Percentiles rank a stretch among this genome's conserved stretches.
These are phyloP conservation scores for Aspergillus carbonarius DNA, from an alignment of 2,329 filamentous ascomycete genomes.

Conservation along the genomic window DNA sequence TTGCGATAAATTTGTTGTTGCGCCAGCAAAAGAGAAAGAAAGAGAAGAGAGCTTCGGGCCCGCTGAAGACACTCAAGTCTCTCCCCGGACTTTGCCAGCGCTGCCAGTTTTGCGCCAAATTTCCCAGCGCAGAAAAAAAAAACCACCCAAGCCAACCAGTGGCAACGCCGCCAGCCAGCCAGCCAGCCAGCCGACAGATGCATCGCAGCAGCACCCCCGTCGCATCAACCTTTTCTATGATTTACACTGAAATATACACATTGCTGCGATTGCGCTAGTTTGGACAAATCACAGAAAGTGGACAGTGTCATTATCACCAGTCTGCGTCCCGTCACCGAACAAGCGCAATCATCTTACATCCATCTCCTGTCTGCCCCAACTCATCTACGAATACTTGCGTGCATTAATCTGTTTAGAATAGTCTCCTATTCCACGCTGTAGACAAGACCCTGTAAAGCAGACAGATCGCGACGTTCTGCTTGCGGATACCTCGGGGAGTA, in stretches of 20 bases:
- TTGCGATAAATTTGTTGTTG: constrained; percentile 23
- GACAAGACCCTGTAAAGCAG: background rate
- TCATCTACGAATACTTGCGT: too few species aligned
- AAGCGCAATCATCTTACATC: too few species aligned
- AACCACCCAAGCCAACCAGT: background rate
- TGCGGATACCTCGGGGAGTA: background rate
- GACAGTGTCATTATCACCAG: too few species aligned
- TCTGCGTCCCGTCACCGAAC: too few species aligned
- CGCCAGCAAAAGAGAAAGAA: constrained; percentile 21
- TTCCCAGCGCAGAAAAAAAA: constrained; percentile 9
- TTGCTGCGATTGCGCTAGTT: too few species aligned
- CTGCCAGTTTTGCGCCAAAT: constrained; percentile 3
- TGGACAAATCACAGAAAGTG: too few species aligned
- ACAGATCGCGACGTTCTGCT: background rate
- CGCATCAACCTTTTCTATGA: background rate
- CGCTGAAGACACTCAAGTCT: constrained; percentile 11
- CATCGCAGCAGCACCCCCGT: background rate
- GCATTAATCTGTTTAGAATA: background rate
- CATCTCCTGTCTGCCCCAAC: too few species aligned
- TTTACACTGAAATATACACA: background rate
- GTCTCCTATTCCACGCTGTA: background rate
- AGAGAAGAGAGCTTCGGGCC: constrained; percentile 20
- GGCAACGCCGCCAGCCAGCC: background rate
- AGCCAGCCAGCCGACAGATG: too few species aligned
- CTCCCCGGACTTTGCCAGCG: constrained; percentile 14